A percentile compares a stretch with the other conserved stretches of the same genome.
These are phyloP conservation scores for Rossbeevera mucosa DNA, from an alignment of 768 basidiomycete genomes.

Conservation along the genomic window DNA sequence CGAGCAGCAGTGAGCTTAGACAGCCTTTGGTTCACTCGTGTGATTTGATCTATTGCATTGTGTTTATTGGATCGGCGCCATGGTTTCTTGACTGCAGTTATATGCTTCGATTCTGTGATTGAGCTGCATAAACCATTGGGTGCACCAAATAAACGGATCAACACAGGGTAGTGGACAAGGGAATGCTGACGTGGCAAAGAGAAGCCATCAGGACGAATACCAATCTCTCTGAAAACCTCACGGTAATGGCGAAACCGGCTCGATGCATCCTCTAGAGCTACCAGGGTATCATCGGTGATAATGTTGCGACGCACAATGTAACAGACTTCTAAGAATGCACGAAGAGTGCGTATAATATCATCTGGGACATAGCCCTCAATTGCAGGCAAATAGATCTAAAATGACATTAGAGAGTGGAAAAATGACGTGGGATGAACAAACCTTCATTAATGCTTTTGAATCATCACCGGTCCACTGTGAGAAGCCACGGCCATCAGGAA, in stretches of 20 bases:
- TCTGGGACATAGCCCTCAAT: neutral
- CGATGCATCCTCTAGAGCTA: neutral
- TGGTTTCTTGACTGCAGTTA: conserved; percentile 34
- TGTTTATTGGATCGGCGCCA: neutral
- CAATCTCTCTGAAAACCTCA: neutral
- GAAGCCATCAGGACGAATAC: neutral
- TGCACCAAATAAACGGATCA: conserved; percentile 27
- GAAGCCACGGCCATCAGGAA: neutral
- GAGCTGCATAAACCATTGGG: conserved; percentile 35
- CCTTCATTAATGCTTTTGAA: neutral
- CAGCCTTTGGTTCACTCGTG: neutral
- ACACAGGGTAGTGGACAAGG: conserved; percentile 8
- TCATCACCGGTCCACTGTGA: neutral
- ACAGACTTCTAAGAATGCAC: neutral
- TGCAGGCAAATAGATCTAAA: neutral
- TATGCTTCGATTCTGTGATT: conserved; percentile 34
- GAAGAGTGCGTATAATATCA: neutral
- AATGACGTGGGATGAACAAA: too few relatives aligned
- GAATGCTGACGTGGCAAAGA: neutral
- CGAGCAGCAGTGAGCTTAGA: neutral
- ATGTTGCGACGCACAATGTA: neutral
- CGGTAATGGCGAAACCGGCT: neutral
- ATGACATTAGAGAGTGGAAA: neutral
- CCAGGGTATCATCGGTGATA: neutral
- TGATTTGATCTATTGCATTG: neutral